Percentiles rank a stretch among this genome's conserved stretches.
These are phyloP conservation scores for Boletus albobrunnescens DNA, from an alignment of 1,284 basidiomycete genomes.

Conservation along the genomic window DNA sequence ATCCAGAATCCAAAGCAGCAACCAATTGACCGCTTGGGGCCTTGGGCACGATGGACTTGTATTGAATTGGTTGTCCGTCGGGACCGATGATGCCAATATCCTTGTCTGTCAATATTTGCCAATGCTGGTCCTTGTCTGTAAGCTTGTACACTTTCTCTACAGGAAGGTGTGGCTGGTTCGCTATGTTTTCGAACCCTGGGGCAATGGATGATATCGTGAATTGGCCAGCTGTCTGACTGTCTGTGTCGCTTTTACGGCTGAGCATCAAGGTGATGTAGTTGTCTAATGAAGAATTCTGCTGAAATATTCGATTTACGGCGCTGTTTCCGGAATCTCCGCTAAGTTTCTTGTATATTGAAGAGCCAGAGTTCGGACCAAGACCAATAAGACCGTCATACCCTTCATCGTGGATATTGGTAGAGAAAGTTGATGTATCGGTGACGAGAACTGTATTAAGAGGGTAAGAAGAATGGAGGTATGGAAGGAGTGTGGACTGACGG, in stretches of 20 bases:
- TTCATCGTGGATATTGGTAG: slow-evolving; percentile 53
- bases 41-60: slow-evolving; percentile 64
- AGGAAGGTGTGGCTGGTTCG: slow-evolving; percentile 56
- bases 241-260: slow-evolving; percentile 53
- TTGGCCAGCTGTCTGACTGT: slow-evolving; percentile 49
- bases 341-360: slow-evolving; percentile 57
- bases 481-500: slow-evolving; percentile 43
- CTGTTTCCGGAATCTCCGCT: slow-evolving; percentile 48
- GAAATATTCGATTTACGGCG: slow-evolving; percentile 58
- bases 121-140: slow-evolving; percentile 63
- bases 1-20: slow-evolving; percentile 74
- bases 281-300: slow-evolving; percentile 46
- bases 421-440: slow-evolving; percentile 60
- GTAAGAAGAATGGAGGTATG: slow-evolving; percentile 5
- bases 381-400: slow-evolving; percentile 71
- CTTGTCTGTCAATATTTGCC: slow-evolving; percentile 68
- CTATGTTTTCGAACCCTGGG: slow-evolving; percentile 57
- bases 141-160: slow-evolving; percentile 51
- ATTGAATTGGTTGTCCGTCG: slow-evolving; percentile 58
- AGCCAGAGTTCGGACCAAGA: slow-evolving; percentile 70
- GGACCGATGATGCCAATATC: slow-evolving; percentile 62
- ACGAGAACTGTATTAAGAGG: slow-evolving; percentile 53
- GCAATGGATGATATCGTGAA: slow-evolving; percentile 48
- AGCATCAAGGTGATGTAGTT: slow-evolving; percentile 72
- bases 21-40: slow-evolving; percentile 60